phyloP scores from a whole-genome alignment of 345 rosid species.

The Rhodamnia rubescens region DNA sequence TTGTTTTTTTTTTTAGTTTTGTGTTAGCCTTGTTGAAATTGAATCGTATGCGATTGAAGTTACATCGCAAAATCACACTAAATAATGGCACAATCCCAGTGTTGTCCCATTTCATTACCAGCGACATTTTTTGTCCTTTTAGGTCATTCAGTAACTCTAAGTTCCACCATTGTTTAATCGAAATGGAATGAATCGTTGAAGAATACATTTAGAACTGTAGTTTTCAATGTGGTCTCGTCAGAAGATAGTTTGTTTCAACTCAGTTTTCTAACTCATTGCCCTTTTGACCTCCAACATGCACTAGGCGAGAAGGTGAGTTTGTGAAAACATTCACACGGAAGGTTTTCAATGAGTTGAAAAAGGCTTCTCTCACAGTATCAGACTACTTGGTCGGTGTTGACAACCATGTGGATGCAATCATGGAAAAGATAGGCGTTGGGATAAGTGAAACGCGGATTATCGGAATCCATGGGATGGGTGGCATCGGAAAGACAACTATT shows the following conservation, averaged over 20 bases:
- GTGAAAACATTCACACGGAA: fast-evolving
- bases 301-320: background rate
- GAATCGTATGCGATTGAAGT: too few species aligned
- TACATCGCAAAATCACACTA: too few species aligned
- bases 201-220: fast-evolving
- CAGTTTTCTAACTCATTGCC: background rate
- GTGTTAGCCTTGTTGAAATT: too few species aligned
- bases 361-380: fast-evolving
- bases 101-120: too few species aligned
- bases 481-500: background rate
- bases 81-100: too few species aligned
- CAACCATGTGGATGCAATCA: background rate
- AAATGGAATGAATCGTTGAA: background rate
- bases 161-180: background rate
- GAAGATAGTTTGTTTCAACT: fast-evolving
- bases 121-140: fast-evolving
- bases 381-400: fast-evolving
- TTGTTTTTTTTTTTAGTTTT: too few species aligned
- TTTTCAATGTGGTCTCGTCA: background rate
- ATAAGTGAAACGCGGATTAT: background rate
- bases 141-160: fast-evolving
- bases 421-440: fast-evolving
- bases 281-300: fast-evolving
- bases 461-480: background rate
- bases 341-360: background rate